Evolutionary conservation across 2,329 filamentous ascomycete species (phyloP).

Genomic region (Gnomoniopsis smithogilvyi): DNA sequence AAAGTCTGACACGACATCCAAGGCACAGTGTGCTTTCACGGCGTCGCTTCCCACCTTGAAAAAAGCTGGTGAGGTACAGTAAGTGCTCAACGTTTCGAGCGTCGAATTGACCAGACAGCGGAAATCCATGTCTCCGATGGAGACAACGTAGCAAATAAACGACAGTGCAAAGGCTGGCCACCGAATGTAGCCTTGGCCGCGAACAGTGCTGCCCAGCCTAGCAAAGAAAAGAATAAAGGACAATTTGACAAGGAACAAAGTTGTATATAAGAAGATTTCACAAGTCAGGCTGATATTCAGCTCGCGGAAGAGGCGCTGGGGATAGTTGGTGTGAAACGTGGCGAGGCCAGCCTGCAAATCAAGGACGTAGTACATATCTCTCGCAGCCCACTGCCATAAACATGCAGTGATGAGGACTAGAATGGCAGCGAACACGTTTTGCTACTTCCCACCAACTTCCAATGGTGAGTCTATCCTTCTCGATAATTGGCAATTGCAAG

Average conservation of each 20-base stretch:
- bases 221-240: conserved; percentile 15
- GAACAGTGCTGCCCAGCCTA: conserved; percentile 7
- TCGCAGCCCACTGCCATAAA: too few species aligned
- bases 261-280: conserved; percentile 10
- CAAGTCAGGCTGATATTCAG: not conserved
- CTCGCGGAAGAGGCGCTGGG: too few species aligned
- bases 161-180: conserved; percentile 10
- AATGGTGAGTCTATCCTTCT: too few species aligned
- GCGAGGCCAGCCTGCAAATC: too few species aligned
- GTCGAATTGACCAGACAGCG: conserved; percentile 4
- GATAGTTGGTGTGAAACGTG: too few species aligned
- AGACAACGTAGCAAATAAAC: conserved; percentile 2
- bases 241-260: conserved; percentile 7
- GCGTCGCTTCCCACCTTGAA: not conserved
- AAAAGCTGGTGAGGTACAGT: not conserved
- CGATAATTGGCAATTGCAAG: too few species aligned
- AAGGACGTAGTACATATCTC: too few species aligned
- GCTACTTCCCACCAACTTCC: too few species aligned
- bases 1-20: conserved; percentile 17
- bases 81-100: conserved; percentile 2
- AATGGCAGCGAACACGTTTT: too few species aligned
- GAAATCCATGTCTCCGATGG: conserved; percentile 7
- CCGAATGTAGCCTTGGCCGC: conserved; percentile 3
- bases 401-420: too few species aligned
- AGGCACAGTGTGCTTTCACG: conserved; percentile 7